Base-by-base conservation (phyloP, 495 filamentous ascomycete species). In the Geopyxis carbonaria region DNA sequence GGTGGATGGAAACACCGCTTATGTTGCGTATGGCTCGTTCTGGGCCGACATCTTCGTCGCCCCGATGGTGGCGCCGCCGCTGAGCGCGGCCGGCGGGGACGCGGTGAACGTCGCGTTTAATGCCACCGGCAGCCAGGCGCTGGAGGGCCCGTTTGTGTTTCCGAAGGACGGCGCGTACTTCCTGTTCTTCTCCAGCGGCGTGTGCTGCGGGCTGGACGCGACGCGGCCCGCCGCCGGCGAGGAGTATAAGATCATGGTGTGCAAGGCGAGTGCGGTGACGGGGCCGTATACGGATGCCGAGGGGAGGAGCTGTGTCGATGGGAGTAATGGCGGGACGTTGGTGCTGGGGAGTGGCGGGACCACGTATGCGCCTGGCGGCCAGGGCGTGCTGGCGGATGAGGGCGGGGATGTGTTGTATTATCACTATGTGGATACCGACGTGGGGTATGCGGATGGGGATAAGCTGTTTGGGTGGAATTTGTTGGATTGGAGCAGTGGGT, bases 341-440 rank as follows among this genome's bases (percentile, higher is more conserved):
- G 63, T 82, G 5, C 63, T 81, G 0, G 63, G 63, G n/a, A 68
- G 62, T 9, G 72, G 80, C 40, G 72, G 59, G 4, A 65, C 62
- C 33, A 67, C 77, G 5, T 84, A 80, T 47, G 78, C 67, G 3
- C 76, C 78, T 5, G 78, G 78, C 28, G 78, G 78, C 15, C 73
- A 78, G 66, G 62, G 57, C 13, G 62, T 66, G 1, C 58, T 59
- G 20, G 27, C 56, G 22, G 59, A 61, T 33, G 51, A 53, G 50
- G 45, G 61, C 0, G 64, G 65, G 1, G 54, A 69, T 20, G 63
- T 82, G 9, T 62, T 82, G 11, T 82, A 82, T 51, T 82, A 83
- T 46, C 75, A 81, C 47, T 81, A 81, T 27, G 48, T 72, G 19
- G 65, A 82, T 48, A 78, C 70, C 0, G 66, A 45, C 2, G 62